Evolutionary conservation across 139 green algal species (phyloP).

Genomic region (Chara braunii): DNA sequence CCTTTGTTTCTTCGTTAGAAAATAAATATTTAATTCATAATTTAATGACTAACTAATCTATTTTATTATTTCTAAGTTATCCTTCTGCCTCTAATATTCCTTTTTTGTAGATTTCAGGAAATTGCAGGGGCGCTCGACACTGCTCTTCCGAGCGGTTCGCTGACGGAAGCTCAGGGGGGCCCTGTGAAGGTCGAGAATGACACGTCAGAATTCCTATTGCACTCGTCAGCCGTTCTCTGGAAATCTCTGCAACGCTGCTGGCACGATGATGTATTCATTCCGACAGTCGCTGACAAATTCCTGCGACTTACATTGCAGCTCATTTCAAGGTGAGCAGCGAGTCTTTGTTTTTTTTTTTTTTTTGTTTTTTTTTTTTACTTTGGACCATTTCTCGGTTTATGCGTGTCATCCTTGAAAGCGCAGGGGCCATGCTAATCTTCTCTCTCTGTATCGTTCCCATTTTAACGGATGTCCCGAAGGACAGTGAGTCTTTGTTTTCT

Average conservation of each 20-base stretch:
- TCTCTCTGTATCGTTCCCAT: no score
- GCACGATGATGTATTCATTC: slow-evolving; percentile 57
- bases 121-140: slow-evolving; percentile 52
- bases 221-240: slow-evolving; percentile 36
- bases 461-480: no score
- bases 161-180: no score
- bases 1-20: no score
- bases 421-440: no score
- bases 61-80: neutral
- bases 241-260: slow-evolving; percentile 43
- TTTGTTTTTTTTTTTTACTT: neutral
- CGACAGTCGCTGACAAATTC: slow-evolving; percentile 70
- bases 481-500: no score
- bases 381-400: neutral
- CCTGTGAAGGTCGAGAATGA: no score
- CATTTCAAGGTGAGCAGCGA: slow-evolving; percentile 60
- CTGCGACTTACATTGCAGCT: slow-evolving; percentile 70
- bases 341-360: slow-evolving; percentile 40
- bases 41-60: no score
- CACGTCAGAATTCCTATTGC: slow-evolving; percentile 28
- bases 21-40: no score
- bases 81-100: neutral
- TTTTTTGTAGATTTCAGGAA: slow-evolving; percentile 42
- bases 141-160: slow-evolving; percentile 35
- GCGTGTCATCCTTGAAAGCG: no score